Conservation (phyloP, 2,329 filamentous ascomycete species). For the Alternaria longipes region DNA sequence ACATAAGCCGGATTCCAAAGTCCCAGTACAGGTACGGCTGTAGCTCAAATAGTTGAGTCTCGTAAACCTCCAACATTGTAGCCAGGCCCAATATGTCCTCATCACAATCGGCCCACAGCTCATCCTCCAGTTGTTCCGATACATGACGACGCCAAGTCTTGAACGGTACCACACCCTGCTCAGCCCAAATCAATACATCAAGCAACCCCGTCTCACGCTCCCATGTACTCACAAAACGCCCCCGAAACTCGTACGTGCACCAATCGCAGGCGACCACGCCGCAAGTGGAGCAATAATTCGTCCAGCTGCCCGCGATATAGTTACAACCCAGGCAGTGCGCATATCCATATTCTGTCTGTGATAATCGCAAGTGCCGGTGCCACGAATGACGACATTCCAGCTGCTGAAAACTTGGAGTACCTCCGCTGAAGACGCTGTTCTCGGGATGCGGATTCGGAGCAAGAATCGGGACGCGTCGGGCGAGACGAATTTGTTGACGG, state of each 20-base stretch:
- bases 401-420: neutral
- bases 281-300: constrained; percentile 1
- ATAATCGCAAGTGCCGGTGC: neutral
- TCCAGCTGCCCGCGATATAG: neutral
- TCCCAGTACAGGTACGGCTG: neutral
- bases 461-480: neutral
- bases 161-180: neutral
- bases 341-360: neutral
- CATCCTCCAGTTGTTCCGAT: neutral
- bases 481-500: neutral
- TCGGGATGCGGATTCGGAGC: neutral
- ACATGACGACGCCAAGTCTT: neutral
- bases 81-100: neutral
- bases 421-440: neutral
- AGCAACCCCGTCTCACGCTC: neutral
- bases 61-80: neutral
- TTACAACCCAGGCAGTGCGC: neutral
- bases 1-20: neutral
- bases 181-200: neutral
- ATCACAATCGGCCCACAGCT: neutral
- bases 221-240: neutral
- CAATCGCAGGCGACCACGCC: neutral
- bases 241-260: neutral
- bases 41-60: neutral
- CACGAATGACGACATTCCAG: neutral